Percentiles rank a stretch among this genome's conserved stretches.
Conservation (phyloP, 371 early-diverging fungal genomes). For the Blastocladiella emersonii region DNA sequence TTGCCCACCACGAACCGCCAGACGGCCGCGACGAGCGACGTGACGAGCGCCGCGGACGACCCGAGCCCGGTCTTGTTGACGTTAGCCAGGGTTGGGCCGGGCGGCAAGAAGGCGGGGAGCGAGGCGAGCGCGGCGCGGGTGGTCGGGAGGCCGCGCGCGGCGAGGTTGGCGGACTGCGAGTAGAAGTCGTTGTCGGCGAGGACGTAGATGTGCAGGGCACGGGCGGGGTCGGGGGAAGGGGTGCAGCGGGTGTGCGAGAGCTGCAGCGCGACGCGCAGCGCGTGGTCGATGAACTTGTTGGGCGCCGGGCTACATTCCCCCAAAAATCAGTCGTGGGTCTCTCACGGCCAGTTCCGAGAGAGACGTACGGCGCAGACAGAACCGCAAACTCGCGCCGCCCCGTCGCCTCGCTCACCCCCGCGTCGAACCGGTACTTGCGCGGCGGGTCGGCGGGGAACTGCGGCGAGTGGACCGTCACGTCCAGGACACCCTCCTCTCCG, state of each 20-base stretch:
- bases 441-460: conserved; percentile 55
- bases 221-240: conserved; percentile 8
- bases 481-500: not conserved
- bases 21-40: conserved; percentile 69
- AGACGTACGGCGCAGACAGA: not conserved
- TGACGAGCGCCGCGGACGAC: conserved; percentile 83
- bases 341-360: too few species aligned
- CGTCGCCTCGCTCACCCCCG: not conserved
- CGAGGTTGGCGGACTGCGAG: conserved; percentile 62
- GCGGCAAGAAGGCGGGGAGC: conserved; percentile 50
- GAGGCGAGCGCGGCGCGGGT: conserved; percentile 32
- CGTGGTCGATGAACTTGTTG: conserved; percentile 1
- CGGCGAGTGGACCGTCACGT: conserved; percentile 43
- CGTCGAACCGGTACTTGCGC: conserved; percentile 28
- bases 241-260: conserved; percentile 12
- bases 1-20: conserved; percentile 38
- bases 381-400: not conserved
- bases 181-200: conserved; percentile 90
- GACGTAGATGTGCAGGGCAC: conserved; percentile 55
- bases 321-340: too few species aligned
- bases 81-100: conserved; percentile 15
- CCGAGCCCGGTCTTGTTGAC: conserved; percentile 94
- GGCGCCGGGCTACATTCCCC: not conserved
- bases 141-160: conserved; percentile 28
- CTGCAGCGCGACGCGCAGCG: conserved; percentile 12